Evolutionary conservation across 495 filamentous ascomycete genomes (phyloP).

Genomic region (Hyaloscypha variabilis): DNA sequence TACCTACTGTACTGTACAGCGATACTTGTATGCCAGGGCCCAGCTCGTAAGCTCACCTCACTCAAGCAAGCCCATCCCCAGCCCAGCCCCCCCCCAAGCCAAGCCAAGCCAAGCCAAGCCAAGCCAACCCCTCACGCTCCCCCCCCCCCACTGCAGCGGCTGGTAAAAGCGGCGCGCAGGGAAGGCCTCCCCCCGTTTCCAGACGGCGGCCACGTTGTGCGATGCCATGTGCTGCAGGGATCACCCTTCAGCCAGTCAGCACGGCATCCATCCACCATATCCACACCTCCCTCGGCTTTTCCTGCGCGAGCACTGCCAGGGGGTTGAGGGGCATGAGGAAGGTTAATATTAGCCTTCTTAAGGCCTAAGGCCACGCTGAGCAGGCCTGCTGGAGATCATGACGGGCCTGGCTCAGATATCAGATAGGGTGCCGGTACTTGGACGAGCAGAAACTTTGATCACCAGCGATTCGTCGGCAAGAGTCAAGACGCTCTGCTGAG

Average conservation of each 20-base stretch:
- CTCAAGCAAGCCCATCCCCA: too few species aligned
- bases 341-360: background rate
- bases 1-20: too few species aligned
- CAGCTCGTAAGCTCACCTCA: too few species aligned
- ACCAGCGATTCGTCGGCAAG: background rate
- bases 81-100: background rate
- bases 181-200: background rate
- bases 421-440: background rate
- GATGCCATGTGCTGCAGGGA: too few species aligned
- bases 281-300: background rate
- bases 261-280: too few species aligned
- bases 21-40: too few species aligned
- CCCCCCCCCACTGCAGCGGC: too few species aligned
- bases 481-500: background rate
- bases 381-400: background rate
- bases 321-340: too few species aligned
- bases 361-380: background rate
- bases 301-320: constrained; percentile 2
- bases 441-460: background rate
- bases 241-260: too few species aligned
- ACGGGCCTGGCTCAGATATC: background rate
- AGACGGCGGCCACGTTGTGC: too few species aligned
- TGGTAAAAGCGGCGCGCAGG: background rate
- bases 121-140: background rate
- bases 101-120: background rate